Evolutionary conservation across 306 rosid genomes (phyloP).

Genomic region (Cucurbita pepo): DNA sequence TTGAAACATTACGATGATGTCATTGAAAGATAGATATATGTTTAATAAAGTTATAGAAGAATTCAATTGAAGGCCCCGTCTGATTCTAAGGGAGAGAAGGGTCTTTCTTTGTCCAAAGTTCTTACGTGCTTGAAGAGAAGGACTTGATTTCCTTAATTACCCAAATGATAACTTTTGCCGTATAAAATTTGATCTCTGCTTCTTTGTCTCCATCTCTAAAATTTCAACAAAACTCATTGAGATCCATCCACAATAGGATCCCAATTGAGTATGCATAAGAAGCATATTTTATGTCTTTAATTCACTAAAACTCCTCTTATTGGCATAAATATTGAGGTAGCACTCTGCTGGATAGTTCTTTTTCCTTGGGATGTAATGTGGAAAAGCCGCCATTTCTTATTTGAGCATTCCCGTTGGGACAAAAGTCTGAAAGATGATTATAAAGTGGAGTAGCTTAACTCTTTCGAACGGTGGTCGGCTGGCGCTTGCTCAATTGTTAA

Average conservation of each 20-base stretch:
- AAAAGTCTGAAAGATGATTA: too few relatives aligned
- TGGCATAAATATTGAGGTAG: too few relatives aligned
- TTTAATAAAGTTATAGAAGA: background rate
- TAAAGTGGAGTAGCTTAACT: too few relatives aligned
- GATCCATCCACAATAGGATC: background rate
- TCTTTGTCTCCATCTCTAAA: background rate
- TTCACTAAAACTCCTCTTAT: background rate
- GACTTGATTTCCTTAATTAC: background rate
- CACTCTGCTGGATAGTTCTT: too few relatives aligned
- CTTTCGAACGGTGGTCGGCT: too few relatives aligned
- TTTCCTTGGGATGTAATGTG: too few relatives aligned
- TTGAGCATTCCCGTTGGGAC: too few relatives aligned
- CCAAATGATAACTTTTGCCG: background rate
- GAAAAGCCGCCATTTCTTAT: too few relatives aligned
- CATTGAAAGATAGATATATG: background rate
- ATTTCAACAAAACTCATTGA: background rate
- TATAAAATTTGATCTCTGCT: background rate
- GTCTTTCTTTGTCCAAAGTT: background rate
- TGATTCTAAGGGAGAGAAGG: background rate
- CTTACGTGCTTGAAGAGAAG: background rate
- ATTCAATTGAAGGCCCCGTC: background rate
- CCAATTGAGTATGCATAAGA: background rate
- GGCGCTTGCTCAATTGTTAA: too few relatives aligned
- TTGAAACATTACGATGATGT: background rate
- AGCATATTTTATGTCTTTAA: background rate